These are phyloP conservation scores for Dillenia turbinata DNA, from an alignment of 164 flowering plant species.

Conservation along the genomic window DNA sequence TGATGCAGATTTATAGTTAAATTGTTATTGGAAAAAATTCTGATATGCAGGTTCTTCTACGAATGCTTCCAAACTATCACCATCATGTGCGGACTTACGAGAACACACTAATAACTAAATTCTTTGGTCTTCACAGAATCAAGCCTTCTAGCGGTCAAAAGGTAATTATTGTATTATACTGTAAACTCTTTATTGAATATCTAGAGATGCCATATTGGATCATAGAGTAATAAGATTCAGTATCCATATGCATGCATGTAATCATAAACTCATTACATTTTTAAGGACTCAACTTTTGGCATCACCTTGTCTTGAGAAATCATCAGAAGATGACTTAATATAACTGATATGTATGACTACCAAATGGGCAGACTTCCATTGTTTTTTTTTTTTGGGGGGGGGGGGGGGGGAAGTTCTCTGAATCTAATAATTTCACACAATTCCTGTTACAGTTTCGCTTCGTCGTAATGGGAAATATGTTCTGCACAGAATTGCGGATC, in stretches of 20 bases:
- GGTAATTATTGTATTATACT: constrained; percentile 38
- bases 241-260: too few species aligned
- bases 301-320: too few species aligned
- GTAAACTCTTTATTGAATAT: background rate
- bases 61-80: constrained; percentile 93
- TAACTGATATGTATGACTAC: too few species aligned
- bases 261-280: too few species aligned
- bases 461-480: constrained; percentile 99
- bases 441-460: constrained; percentile 78
- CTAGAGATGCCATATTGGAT: too few species aligned
- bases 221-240: too few species aligned
- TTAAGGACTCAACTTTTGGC: too few species aligned
- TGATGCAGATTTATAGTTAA: background rate
- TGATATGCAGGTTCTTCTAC: constrained; percentile 70
- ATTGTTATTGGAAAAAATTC: constrained; percentile 12
- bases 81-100: constrained; percentile 81
- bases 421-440: too few species aligned
- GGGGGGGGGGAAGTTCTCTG: too few species aligned
- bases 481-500: constrained; percentile 92
- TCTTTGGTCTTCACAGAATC: constrained; percentile 98
- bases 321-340: too few species aligned
- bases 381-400: too few species aligned
- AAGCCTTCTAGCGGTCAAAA: constrained; percentile 97
- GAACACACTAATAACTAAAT: constrained; percentile 92
- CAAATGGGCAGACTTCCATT: too few species aligned